Conservation (phyloP, 345 rosid species). For the Mangifera indica region DNA sequence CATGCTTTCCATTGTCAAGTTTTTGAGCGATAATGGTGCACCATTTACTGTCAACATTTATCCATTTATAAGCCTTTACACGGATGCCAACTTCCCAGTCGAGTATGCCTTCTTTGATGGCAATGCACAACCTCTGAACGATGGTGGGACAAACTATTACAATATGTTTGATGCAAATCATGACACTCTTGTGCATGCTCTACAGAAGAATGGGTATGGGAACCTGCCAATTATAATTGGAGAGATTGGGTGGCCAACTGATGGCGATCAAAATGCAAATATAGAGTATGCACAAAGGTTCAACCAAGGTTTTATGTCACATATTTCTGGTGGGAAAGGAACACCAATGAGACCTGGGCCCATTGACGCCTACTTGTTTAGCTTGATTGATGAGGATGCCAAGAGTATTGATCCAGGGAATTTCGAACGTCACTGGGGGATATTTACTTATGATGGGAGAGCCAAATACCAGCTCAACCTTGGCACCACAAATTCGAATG, state of each 20-base stretch:
- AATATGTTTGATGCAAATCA: constrained; percentile 91
- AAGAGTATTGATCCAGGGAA: constrained; percentile 86
- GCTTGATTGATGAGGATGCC: constrained; percentile 80
- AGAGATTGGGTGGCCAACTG: constrained; percentile 98
- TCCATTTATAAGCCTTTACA: constrained; percentile 88
- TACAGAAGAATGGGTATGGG: constrained; percentile 79
- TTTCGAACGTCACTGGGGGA: constrained; percentile 90
- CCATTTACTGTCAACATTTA: constrained; percentile 91
- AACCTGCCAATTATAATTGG: constrained; percentile 77
- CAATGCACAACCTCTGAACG: constrained; percentile 54
- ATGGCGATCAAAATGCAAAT: constrained; percentile 76
- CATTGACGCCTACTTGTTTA: constrained; percentile 72
- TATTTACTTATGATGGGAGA: constrained; percentile 67
- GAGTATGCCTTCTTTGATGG: constrained; percentile 93
- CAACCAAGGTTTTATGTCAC: constrained; percentile 82
- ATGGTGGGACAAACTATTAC: constrained; percentile 61
- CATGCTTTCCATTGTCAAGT: constrained; percentile 77
- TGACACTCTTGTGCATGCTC: constrained; percentile 78
- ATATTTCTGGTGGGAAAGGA: constrained; percentile 71
- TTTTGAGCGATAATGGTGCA: constrained; percentile 56
- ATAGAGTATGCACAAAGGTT: constrained; percentile 68
- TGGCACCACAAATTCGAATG: constrained; percentile 73
- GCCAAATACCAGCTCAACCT: constrained; percentile 74
- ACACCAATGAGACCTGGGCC: constrained; percentile 81
- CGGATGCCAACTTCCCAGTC: constrained; percentile 68